Evolutionary conservation across 1,139 yeast genomes (phyloP).

Genomic region (Yamadazyma diospyri): DNA sequence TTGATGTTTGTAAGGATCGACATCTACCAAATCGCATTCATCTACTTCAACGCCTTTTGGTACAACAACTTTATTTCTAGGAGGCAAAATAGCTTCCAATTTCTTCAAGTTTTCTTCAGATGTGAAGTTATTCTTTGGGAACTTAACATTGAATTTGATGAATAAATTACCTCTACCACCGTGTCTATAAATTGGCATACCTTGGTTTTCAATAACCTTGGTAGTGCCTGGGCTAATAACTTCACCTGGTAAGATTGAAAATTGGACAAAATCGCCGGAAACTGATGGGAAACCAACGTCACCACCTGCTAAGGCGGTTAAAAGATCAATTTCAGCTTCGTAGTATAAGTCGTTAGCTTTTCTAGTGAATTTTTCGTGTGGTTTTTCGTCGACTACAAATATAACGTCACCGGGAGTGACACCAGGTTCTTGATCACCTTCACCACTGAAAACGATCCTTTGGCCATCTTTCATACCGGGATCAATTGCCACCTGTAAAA

Average conservation of each 20-base stretch:
- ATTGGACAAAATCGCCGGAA: slow-evolving; percentile 84
- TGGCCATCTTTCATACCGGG: slow-evolving; percentile 98
- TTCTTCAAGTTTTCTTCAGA: slow-evolving; percentile 62
- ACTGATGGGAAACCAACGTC: slow-evolving; percentile 80
- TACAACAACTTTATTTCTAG: slow-evolving; percentile 51
- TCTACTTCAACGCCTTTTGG: slow-evolving; percentile 72
- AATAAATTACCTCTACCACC: slow-evolving; percentile 76
- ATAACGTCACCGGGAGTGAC: slow-evolving; percentile 95
- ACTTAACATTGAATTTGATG: slow-evolving; percentile 65
- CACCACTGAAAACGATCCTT: slow-evolving; percentile 86
- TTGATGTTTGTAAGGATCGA: slow-evolving; percentile 60
- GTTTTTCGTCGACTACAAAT: slow-evolving; percentile 85
- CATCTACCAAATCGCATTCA: slow-evolving; percentile 72
- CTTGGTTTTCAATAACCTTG: slow-evolving; percentile 86
- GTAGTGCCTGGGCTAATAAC: slow-evolving; percentile 80
- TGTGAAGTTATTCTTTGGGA: slow-evolving; percentile 66
- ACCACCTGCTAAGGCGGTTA: slow-evolving; percentile 97
- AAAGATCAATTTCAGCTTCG: slow-evolving; percentile 83
- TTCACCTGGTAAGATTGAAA: slow-evolving; percentile 85
- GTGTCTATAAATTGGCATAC: slow-evolving; percentile 86
- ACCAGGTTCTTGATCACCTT: slow-evolving; percentile 97
- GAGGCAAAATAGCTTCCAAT: slow-evolving; percentile 64
- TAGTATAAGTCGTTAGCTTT: slow-evolving; percentile 85
- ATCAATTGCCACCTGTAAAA: slow-evolving; percentile 89
- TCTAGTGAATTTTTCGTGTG: slow-evolving; percentile 78